These are phyloP conservation scores for Naganishia antarctica DNA, from an alignment of 768 basidiomycete genomes.

Conservation along the genomic window DNA sequence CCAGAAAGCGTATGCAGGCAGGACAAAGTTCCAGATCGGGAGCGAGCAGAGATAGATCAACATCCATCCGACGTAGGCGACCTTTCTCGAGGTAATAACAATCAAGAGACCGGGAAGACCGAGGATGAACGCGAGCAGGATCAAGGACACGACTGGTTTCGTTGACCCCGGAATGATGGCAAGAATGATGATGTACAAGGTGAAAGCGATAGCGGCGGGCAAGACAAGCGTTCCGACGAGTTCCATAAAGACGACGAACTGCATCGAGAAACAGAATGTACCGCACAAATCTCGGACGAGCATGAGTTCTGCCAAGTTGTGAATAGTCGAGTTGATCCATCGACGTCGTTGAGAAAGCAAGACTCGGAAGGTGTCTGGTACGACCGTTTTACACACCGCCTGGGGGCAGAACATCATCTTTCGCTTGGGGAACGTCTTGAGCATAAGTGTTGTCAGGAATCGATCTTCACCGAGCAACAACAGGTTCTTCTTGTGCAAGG, in stretches of 20 bases:
- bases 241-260: slow-evolving; percentile 98
- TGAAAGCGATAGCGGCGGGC: slow-evolving; percentile 96
- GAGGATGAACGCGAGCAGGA: slow-evolving; percentile 86
- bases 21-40: slow-evolving; percentile 93
- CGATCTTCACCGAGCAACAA: slow-evolving; percentile 98
- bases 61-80: slow-evolving; percentile 97
- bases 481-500: slow-evolving; percentile 97
- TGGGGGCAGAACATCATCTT: slow-evolving; percentile 99
- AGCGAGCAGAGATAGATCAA: slow-evolving; percentile 83
- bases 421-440: slow-evolving; percentile 98
- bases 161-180: slow-evolving; percentile 69
- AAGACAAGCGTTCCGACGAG: slow-evolving; percentile 91
- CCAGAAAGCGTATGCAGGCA: slow-evolving; percentile 96
- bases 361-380: slow-evolving; percentile 91
- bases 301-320: slow-evolving; percentile 91
- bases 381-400: slow-evolving; percentile 97
- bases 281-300: slow-evolving; percentile 97
- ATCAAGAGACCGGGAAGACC: slow-evolving; percentile 94
- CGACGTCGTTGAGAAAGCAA: slow-evolving; percentile 92
- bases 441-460: slow-evolving; percentile 91
- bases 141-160: slow-evolving; percentile 74
- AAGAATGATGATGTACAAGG: slow-evolving; percentile 81
- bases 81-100: slow-evolving; percentile 87
- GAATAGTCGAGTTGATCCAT: slow-evolving; percentile 99
- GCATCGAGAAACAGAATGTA: slow-evolving; percentile 99